Percentiles rank a stretch among this genome's conserved stretches.
phyloP scores from a whole-genome alignment of 352 stramenopile genomes.

The Globisporangium spinosum region DNA sequence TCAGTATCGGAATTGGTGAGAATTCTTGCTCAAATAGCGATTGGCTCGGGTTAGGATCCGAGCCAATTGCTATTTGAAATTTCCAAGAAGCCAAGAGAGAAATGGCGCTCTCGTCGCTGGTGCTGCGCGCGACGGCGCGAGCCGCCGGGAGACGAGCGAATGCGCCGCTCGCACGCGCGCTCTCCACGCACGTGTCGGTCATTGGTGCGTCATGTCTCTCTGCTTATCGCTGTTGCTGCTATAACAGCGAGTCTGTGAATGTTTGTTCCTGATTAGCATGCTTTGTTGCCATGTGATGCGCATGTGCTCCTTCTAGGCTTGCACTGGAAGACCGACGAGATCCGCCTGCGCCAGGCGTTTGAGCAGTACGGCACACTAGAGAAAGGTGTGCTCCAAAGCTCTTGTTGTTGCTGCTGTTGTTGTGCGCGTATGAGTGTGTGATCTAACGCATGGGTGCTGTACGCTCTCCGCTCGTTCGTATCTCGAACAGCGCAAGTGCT shows the following conservation, averaged over 20 bases:
- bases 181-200: constrained; percentile 55
- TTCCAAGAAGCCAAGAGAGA: not conserved
- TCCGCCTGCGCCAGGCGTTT: constrained; percentile 58
- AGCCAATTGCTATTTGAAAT: too few relatives aligned
- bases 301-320: constrained; percentile 32
- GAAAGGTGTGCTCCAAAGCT: constrained; percentile 23
- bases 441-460: not conserved
- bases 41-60: too few relatives aligned
- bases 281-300: not conserved
- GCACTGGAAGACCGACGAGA: constrained; percentile 83
- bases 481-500: constrained; percentile 38
- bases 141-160: not conserved
- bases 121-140: not conserved
- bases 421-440: not conserved
- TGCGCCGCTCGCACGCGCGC: not conserved
- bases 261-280: constrained; percentile 2
- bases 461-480: not conserved
- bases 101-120: not conserved
- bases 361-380: constrained; percentile 48
- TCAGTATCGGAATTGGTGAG: too few relatives aligned
- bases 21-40: too few relatives aligned
- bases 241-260: constrained; percentile 7
- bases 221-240: not conserved
- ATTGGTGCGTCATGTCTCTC: constrained; percentile 31
- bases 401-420: not conserved